Conservation (phyloP, 2,329 filamentous ascomycete species). For the Hypoxylon sp. region DNA sequence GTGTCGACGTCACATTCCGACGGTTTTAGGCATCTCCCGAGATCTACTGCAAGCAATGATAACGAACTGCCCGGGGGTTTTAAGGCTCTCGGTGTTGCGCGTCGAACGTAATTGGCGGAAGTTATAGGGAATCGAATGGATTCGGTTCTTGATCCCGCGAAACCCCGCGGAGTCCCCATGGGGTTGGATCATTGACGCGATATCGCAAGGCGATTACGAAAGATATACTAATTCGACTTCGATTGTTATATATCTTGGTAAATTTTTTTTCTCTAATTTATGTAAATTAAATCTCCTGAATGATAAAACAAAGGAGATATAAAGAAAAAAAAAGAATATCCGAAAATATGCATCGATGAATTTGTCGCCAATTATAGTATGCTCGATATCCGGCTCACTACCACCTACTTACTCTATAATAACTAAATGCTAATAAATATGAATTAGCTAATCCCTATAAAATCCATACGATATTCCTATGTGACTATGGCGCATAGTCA, state of each 20-base stretch:
- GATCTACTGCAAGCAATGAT: constrained; percentile 39
- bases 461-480: background rate
- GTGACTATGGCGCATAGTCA: background rate
- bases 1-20: constrained; percentile 36
- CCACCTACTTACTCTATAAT: background rate
- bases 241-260: background rate
- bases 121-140: constrained; percentile 10
- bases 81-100: constrained; percentile 8
- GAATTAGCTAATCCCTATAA: background rate
- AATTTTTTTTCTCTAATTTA: background rate
- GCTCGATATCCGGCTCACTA: background rate
- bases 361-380: background rate
- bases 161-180: constrained; percentile 27
- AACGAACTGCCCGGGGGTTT: constrained; percentile 19
- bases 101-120: constrained; percentile 21
- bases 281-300: background rate
- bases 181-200: constrained; percentile 29
- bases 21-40: constrained; percentile 41
- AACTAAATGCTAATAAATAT: background rate
- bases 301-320: background rate
- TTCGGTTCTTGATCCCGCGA: constrained; percentile 36
- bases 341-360: background rate
- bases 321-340: background rate
- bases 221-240: constrained; percentile 7
- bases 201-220: constrained; percentile 26